Base-by-base conservation (phyloP, 805 yeast species). In the Candida orba region DNA sequence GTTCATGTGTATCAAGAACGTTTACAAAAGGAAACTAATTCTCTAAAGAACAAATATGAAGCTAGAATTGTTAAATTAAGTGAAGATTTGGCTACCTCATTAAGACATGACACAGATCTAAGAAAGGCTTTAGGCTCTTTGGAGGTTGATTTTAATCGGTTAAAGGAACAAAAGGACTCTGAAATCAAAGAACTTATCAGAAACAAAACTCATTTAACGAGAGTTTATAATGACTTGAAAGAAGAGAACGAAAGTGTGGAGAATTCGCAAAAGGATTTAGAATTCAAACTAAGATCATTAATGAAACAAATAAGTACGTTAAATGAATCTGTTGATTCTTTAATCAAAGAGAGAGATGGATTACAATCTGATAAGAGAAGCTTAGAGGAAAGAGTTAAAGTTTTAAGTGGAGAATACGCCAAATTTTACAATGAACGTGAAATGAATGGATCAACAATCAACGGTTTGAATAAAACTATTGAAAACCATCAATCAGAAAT, bases 81-180 rank as follows among this genome's bases (percentile, higher is more conserved):
- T 49, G 68, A 68, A 31, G 79, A 79, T 38, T 57, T 86, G 33
- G 68, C 72, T 32, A 66, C 68, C 43, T 72, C 76, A 49, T 66
- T 79, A 64, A 79, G 79, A 52, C 71, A 69, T 33, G 95, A 87
- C 58, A 79, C 87, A 1, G 77, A 74, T 27, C 59, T 83, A 43
- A 76, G 80, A 46, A 83, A 80, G 51, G 80, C 75, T 37, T 66
- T 81, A 50, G 81, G 84, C 41, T 76, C 76, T 33, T 62, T 82
- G 24, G 75, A 72, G 36, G 72, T 79, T 49, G 82, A 80, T 47
- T 62, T 78, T 37, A 87, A 80, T 47, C 73, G 76, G 8, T 58
- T 75, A n/a, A 63, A 69, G 31, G 66, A 64, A n/a, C 67, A 63
- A 33, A 56, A 60, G 38, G 61, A 57, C 13, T 52, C 60, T 4